Percentiles rank a stretch among this genome's conserved stretches.
Conservation (phyloP, 371 early-diverging fungal species). For the Umbelopsis sp. region DNA sequence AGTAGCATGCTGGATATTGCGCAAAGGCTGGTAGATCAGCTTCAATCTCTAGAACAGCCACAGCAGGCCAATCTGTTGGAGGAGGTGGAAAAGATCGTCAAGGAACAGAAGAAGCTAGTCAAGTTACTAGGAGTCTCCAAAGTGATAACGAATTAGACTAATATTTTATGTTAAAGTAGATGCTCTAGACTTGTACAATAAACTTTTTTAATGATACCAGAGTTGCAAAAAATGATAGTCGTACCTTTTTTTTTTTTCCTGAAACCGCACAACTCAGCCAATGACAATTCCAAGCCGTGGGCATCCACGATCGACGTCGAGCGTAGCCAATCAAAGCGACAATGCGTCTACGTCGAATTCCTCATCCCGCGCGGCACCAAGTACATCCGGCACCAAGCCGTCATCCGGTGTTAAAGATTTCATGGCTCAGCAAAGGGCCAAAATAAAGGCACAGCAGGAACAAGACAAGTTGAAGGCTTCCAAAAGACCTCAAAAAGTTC, state of each 20-base stretch:
- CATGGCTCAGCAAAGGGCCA: slow-evolving; percentile 49
- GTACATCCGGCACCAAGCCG: neutral
- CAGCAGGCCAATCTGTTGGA: slow-evolving; percentile 22
- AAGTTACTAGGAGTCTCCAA: slow-evolving; percentile 18
- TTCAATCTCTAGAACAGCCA: slow-evolving; percentile 29
- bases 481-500: neutral
- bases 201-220: neutral
- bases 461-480: slow-evolving; percentile 15
- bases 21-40: slow-evolving; percentile 28
- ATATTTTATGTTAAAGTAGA: neutral
- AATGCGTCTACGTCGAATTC: neutral
- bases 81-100: slow-evolving; percentile 26
- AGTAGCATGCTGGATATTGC: slow-evolving; percentile 39
- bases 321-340: neutral
- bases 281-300: slow-evolving; percentile 5
- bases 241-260: neutral
- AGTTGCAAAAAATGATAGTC: neutral
- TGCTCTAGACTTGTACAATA: neutral
- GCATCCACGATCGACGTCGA: neutral
- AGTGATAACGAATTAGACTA: neutral
- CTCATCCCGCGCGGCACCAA: neutral
- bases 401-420: slow-evolving; percentile 44
- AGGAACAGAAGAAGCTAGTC: slow-evolving; percentile 30
- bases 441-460: slow-evolving; percentile 18
- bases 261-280: neutral